Base-by-base conservation (phyloP, 148 eudicot genomes). In the Silene uniflora region DNA sequence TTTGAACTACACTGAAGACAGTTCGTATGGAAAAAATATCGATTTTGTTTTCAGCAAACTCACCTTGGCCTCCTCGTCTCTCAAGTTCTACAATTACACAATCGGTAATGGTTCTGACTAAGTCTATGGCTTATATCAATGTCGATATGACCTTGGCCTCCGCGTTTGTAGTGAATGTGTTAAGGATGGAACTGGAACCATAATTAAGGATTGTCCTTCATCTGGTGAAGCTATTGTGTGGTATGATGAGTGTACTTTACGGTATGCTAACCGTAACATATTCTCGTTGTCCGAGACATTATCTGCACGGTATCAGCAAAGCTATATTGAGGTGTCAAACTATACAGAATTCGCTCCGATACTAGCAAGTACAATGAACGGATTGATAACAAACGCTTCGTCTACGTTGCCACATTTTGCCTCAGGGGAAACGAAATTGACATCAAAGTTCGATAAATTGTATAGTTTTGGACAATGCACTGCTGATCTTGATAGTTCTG, bases 201-300 rank as follows among this genome's bases (percentile, higher is more conserved):
- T 68, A 42, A 12, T 29, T 12, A 13, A 7, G 21, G 71, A 32
- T 10, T 68, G 71, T 22, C 16, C 25, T 19, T n/a, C 2, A 21
- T 0, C 23, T 19, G 71, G 71, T 19, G 71, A 44, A 61, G 73
- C 62, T 2, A 49, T 22, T 19, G 47, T 60, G 6, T 68, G 63
- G 54, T 67, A 68, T 27, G 32, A 25, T 0, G 74, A 74, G 46
- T 74, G 82, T 16, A 65, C 68, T 62, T 11, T 61, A 25, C 68
- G 74, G 19, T 79, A 74, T 29, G 2, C 82, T 13, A 73, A 79
- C 44, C 54, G 61, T 29, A 9, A 62, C 62, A 61, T 72, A 13
- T 77, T 61, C 74, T 79, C 82, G 3, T 17, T 65, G 19, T 11
- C 27, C n/a, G 72, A 75, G 49, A 54, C 71, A 14, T 10, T 49